Evolutionary conservation across 108 stramenopile species (phyloP).

Genomic region (Nitzschia inconspicua): DNA sequence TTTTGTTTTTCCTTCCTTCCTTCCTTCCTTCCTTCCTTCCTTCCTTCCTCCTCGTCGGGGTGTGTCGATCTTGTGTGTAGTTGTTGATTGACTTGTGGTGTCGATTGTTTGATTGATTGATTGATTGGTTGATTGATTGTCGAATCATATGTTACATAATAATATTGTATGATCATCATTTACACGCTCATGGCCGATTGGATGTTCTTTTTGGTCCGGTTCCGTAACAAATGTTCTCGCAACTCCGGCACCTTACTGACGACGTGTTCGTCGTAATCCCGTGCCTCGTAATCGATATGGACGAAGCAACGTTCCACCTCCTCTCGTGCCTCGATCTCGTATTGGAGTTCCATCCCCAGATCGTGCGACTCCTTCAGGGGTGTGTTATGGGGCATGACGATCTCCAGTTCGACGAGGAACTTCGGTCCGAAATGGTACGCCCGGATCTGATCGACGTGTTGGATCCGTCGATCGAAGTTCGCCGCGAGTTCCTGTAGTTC

Average conservation of each 20-base stretch:
- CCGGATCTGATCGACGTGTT: constrained; percentile 79
- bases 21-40: too few relatives aligned
- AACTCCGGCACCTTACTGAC: constrained; percentile 85
- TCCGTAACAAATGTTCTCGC: constrained; percentile 46
- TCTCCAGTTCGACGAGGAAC: constrained; percentile 92
- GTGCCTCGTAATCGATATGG: constrained; percentile 89
- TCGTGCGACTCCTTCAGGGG: constrained; percentile 86
- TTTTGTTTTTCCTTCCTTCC: too few relatives aligned
- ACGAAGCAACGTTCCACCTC: constrained; percentile 96
- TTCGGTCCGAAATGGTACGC: constrained; percentile 96
- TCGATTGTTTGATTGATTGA: too few relatives aligned
- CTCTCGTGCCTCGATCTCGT: constrained; percentile 86
- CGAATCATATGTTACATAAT: too few relatives aligned
- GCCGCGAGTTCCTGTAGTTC: constrained; percentile 72
- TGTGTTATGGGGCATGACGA: constrained; percentile 83
- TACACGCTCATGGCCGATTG: not conserved
- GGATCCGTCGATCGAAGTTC: constrained; percentile 76
- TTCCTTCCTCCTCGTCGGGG: too few relatives aligned
- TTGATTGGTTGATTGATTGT: too few relatives aligned
- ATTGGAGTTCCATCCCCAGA: constrained; percentile 93
- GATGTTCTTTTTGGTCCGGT: not conserved
- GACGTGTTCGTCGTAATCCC: constrained; percentile 94
- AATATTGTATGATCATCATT: too few relatives aligned
- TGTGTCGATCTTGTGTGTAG: too few relatives aligned
- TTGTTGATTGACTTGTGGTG: too few relatives aligned